Evolutionary conservation across 2,329 filamentous ascomycete genomes (phyloP).

Genomic region (Pseudogymnoascus verrucosus): DNA sequence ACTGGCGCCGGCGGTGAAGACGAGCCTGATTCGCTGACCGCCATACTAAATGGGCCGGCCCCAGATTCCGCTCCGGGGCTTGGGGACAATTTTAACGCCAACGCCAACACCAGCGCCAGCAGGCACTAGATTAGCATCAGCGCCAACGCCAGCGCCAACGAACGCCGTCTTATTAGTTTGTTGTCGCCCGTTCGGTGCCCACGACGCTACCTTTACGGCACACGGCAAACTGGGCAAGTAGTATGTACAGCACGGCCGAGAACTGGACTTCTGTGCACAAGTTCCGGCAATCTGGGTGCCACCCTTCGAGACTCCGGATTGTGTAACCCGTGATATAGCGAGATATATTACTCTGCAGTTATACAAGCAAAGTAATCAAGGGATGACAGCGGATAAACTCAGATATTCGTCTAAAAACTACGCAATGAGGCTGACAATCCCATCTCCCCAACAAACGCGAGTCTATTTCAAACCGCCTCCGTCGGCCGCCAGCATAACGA

Average conservation of each 20-base stretch:
- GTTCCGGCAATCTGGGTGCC: not conserved
- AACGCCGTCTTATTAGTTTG: not conserved
- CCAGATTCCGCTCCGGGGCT: conserved; percentile 1
- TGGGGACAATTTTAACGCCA: not conserved
- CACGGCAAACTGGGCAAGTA: not conserved
- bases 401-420: not conserved
- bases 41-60: not conserved
- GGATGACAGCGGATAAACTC: not conserved
- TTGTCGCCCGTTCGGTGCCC: not conserved
- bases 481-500: not conserved
- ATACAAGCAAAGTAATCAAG: not conserved
- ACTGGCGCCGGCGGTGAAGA: not conserved
- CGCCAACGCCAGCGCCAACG: not conserved
- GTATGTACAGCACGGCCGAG: not conserved
- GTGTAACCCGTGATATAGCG: not conserved
- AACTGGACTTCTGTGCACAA: not conserved
- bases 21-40: not conserved
- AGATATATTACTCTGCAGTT: not conserved
- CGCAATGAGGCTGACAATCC: not conserved
- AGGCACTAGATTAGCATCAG: not conserved
- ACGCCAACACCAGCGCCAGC: not conserved
- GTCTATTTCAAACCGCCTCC: not conserved
- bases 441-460: not conserved
- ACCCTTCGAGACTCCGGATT: not conserved
- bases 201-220: not conserved